phyloP scores from a whole-genome alignment of 2,329 filamentous ascomycete species.

The Gaeumannomyces sp. region DNA sequence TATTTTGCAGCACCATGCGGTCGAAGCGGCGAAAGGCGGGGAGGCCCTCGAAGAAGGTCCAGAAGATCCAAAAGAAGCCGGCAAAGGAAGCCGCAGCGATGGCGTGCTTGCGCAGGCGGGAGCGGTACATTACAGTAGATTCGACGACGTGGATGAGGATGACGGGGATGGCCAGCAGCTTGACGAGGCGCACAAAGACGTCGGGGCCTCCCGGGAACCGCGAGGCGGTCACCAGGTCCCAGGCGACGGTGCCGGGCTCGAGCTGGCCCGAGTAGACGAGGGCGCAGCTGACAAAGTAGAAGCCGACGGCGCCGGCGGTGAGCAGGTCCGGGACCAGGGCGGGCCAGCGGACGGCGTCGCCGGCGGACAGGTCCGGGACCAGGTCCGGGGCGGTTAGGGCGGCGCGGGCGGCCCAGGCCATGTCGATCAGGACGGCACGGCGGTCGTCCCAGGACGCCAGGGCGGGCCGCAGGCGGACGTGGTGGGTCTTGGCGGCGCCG shows the following conservation, averaged over 20 bases:
- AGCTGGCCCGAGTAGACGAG: slow-evolving; percentile 36
- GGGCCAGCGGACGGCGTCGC: slow-evolving; percentile 30
- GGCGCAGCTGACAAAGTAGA: slow-evolving; percentile 47
- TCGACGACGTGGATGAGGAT: slow-evolving; percentile 61
- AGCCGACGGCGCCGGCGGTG: slow-evolving; percentile 47
- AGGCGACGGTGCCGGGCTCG: slow-evolving; percentile 41
- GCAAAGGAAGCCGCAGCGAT: slow-evolving; percentile 37
- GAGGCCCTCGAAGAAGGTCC: slow-evolving; percentile 48
- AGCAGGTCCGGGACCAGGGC: slow-evolving; percentile 40
- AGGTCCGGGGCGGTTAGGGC: slow-evolving; percentile 46
- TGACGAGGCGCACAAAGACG: slow-evolving; percentile 54
- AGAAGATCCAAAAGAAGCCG: slow-evolving; percentile 51
- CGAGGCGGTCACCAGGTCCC: slow-evolving; percentile 40
- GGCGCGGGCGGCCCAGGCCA: slow-evolving; percentile 52
- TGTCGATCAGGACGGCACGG: slow-evolving; percentile 63
- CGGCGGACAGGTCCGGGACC: slow-evolving; percentile 18
- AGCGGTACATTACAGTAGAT: slow-evolving; percentile 44
- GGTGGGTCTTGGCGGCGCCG: slow-evolving; percentile 37
- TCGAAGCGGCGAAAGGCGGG: slow-evolving; percentile 47
- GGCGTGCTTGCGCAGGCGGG: slow-evolving; percentile 39
- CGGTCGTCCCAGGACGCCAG: slow-evolving; percentile 63
- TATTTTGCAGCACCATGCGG: slow-evolving; percentile 9
- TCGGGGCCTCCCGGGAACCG: slow-evolving; percentile 50
- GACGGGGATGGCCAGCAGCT: slow-evolving; percentile 51
- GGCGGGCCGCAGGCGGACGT: slow-evolving; percentile 62